Conservation (phyloP, 2,329 filamentous ascomycete genomes). For the Xenosphaeropsis pyriputrescens region DNA sequence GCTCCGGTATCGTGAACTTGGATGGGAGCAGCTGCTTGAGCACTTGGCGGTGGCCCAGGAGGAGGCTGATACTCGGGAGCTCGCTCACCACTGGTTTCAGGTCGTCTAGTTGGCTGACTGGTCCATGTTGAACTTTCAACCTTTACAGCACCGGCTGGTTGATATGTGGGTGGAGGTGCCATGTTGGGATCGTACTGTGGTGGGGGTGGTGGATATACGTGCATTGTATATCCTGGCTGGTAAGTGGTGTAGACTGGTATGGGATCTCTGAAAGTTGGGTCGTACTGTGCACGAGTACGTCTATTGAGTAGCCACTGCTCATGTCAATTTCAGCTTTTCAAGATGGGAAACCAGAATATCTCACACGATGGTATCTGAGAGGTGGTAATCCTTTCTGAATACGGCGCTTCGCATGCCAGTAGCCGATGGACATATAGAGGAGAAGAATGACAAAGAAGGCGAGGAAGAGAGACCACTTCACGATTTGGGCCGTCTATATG, state of each 20-base stretch:
- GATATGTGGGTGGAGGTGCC: constrained; percentile 37
- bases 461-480: constrained; percentile 60
- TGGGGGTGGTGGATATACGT: constrained; percentile 29
- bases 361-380: constrained; percentile 55
- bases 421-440: constrained; percentile 50
- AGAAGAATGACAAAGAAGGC: constrained; percentile 41
- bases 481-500: constrained; percentile 19
- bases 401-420: constrained; percentile 53
- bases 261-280: constrained; percentile 31
- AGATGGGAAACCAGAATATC: constrained; percentile 8
- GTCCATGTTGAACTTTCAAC: constrained; percentile 33
- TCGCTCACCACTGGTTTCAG: constrained; percentile 11
- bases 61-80: constrained; percentile 27
- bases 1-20: constrained; percentile 17
- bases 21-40: constrained; percentile 6
- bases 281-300: constrained; percentile 13
- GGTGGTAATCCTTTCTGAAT: constrained; percentile 51
- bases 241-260: constrained; percentile 25
- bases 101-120: constrained; percentile 14
- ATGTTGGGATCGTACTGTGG: constrained; percentile 39
- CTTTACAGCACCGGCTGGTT: constrained; percentile 34
- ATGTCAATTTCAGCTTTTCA: constrained; percentile 5
- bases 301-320: constrained; percentile 17
- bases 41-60: constrained; percentile 30
- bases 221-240: constrained; percentile 28